These are phyloP conservation scores for Plasmopara viticola DNA, from an alignment of 352 stramenopile species.

Conservation along the genomic window DNA sequence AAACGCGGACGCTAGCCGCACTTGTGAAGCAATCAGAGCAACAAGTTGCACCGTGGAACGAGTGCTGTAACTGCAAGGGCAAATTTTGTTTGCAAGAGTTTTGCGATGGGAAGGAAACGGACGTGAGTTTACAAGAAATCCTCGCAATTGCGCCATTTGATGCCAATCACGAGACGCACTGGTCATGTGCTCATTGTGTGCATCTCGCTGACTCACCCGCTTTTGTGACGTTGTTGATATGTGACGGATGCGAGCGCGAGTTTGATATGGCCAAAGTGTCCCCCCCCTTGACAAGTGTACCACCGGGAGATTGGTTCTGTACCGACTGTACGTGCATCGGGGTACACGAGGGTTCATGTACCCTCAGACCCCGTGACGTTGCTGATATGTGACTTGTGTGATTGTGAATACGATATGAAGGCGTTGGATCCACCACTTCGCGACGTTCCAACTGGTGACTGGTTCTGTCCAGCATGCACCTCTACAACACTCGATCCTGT, in stretches of 20 bases:
- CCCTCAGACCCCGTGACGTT: constrained; percentile 28
- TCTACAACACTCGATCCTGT: constrained; percentile 2
- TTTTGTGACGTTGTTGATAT: constrained; percentile 40
- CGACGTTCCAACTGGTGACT: constrained; percentile 41
- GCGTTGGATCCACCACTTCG: constrained; percentile 41
- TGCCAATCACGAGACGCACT: constrained; percentile 18
- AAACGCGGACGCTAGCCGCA: constrained; percentile 36
- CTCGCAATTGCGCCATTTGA: constrained; percentile 30
- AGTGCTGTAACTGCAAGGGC: constrained; percentile 24
- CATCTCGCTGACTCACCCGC: constrained; percentile 3
- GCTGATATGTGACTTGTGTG: constrained; percentile 68
- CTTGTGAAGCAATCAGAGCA: too few species aligned
- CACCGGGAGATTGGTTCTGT: constrained; percentile 45
- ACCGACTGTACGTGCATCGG: constrained; percentile 6
- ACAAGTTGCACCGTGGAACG: constrained; percentile 28
- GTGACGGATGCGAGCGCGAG: constrained; percentile 64
- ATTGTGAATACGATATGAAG: constrained; percentile 57
- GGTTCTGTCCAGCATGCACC: constrained; percentile 29
- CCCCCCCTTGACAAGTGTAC: constrained; percentile 34
- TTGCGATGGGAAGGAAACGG: constrained; percentile 22
- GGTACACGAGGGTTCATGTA: not conserved
- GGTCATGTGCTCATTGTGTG: constrained; percentile 31
- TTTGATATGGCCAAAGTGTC: constrained; percentile 41
- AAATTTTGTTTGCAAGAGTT: constrained; percentile 43
- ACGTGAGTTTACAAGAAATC: constrained; percentile 21